Percentiles rank a stretch among this genome's conserved stretches.
Evolutionary conservation across 768 basidiomycete species (phyloP).

Genomic region (Hypholoma fasciculare): DNA sequence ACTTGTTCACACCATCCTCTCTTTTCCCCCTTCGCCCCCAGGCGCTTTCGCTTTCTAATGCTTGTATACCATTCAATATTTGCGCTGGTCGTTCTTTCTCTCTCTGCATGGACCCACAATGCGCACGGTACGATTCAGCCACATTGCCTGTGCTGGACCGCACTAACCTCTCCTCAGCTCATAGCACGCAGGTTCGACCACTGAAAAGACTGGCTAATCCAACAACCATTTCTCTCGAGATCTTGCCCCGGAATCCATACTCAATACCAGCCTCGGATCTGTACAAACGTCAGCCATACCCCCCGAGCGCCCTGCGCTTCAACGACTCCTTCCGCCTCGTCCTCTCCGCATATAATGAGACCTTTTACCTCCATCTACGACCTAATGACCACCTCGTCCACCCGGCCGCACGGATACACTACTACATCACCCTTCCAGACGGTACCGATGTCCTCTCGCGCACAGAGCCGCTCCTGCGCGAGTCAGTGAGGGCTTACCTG

Average conservation of each 20-base stretch:
- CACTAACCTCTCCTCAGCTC: constrained; percentile 31
- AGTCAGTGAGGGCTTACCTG: constrained; percentile 66
- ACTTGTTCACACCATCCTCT: neutral
- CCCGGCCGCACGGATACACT: constrained; percentile 71
- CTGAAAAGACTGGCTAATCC: constrained; percentile 52
- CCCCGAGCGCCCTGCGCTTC: constrained; percentile 54
- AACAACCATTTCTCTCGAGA: constrained; percentile 52
- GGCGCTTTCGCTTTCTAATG: neutral
- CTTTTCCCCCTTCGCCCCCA: neutral
- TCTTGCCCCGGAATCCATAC: constrained; percentile 46
- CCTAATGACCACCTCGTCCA: constrained; percentile 81
- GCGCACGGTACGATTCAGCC: constrained; percentile 1
- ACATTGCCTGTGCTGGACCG: neutral
- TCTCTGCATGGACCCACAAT: neutral
- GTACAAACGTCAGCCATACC: constrained; percentile 29
- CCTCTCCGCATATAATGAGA: constrained; percentile 64
- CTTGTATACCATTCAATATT: neutral
- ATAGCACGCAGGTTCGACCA: constrained; percentile 45
- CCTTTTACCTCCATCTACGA: constrained; percentile 70
- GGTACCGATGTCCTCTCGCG: constrained; percentile 51
- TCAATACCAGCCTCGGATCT: constrained; percentile 16
- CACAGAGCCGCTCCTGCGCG: constrained; percentile 62
- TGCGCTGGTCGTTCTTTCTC: neutral
- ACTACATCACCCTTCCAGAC: constrained; percentile 52
- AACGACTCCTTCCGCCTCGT: constrained; percentile 73